Evolutionary conservation across 306 rosid species (phyloP).

Genomic region (Prunus kanzakura): DNA sequence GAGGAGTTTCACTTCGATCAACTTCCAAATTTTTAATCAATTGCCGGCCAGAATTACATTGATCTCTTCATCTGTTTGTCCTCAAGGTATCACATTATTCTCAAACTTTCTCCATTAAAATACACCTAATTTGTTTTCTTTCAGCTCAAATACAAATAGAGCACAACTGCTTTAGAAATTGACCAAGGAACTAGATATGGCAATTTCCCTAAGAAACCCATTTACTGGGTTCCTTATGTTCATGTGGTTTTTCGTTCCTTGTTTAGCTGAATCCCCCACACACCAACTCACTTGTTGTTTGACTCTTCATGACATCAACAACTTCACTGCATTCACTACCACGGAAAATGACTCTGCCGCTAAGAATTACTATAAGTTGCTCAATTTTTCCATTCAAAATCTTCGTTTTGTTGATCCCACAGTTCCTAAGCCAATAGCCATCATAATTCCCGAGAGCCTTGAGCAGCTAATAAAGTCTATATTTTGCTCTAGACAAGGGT

Average conservation of each 20-base stretch:
- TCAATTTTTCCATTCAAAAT: constrained; percentile 70
- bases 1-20: constrained; percentile 23
- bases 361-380: constrained; percentile 40
- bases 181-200: constrained; percentile 14
- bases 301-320: constrained; percentile 39
- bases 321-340: constrained; percentile 50
- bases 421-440: constrained; percentile 55
- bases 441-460: constrained; percentile 56
- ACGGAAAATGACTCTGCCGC: constrained; percentile 23
- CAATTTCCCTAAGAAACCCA: constrained; percentile 11
- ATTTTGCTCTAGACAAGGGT: constrained; percentile 41
- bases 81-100: constrained; percentile 32
- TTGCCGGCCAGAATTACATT: constrained; percentile 46
- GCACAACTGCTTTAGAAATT: constrained; percentile 19
- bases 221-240: constrained; percentile 22
- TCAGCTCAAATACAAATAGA: not conserved
- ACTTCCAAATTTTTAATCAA: constrained; percentile 24
- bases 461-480: constrained; percentile 43
- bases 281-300: constrained; percentile 45
- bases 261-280: constrained; percentile 17
- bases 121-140: constrained; percentile 17
- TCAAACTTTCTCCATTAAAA: constrained; percentile 9
- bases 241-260: constrained; percentile 18
- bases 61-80: constrained; percentile 39
- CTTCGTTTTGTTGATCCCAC: constrained; percentile 44